A percentile compares a stretch with the other conserved stretches of the same genome.
phyloP scores from a whole-genome alignment of 129 eudicot species.

The Logfia minima region DNA sequence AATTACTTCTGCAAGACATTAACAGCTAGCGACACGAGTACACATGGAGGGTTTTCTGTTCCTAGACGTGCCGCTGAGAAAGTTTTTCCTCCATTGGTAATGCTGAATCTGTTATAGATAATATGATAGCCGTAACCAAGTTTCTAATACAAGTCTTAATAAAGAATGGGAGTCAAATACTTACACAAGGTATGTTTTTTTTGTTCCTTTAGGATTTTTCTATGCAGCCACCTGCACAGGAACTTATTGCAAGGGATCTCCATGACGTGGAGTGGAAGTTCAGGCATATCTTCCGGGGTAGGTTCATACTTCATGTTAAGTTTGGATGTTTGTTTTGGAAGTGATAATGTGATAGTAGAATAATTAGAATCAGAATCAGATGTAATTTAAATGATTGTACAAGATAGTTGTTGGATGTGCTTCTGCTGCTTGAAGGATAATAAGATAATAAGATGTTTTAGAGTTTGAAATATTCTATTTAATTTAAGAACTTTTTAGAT shows the following conservation, averaged over 20 bases:
- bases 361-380: neutral
- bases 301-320: constrained; percentile 1
- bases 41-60: constrained; percentile 98
- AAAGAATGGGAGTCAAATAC: neutral
- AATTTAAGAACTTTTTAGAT: neutral
- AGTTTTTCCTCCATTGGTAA: constrained; percentile 96
- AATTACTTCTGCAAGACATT: constrained; percentile 95
- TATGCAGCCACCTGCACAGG: constrained; percentile 93
- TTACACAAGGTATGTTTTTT: neutral
- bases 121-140: neutral
- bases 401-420: neutral
- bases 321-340: neutral
- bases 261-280: constrained; percentile 99
- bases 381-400: neutral
- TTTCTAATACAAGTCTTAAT: neutral
- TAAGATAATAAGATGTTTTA: neutral
- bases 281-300: constrained; percentile 94
- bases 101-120: neutral
- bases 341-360: neutral
- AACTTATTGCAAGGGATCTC: constrained; percentile 94
- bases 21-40: constrained; percentile 98
- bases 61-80: constrained; percentile 99
- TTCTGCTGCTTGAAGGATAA: neutral
- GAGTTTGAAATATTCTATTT: neutral
- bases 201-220: constrained; percentile 71